Evolutionary conservation across 805 yeast species (phyloP).

Genomic region (Yamadazyma insecticola): DNA sequence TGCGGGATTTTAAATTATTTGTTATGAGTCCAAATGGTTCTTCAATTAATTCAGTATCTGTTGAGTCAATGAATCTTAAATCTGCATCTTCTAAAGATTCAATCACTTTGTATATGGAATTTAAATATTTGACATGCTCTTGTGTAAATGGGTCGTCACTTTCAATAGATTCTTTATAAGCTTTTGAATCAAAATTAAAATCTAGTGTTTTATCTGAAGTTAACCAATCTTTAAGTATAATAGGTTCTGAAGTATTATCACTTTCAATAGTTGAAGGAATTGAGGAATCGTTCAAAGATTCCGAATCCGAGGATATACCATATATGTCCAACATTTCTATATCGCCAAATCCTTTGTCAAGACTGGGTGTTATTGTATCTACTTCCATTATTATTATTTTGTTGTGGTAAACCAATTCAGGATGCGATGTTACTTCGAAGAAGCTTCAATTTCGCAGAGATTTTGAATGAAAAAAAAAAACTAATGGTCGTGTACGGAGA

Average conservation of each 20-base stretch:
- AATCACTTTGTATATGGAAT: constrained; percentile 47
- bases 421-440: no score
- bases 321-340: constrained; percentile 44
- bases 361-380: constrained; percentile 1
- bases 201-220: constrained; percentile 27
- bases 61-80: constrained; percentile 12
- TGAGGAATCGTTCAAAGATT: constrained; percentile 18
- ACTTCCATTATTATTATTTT: no score
- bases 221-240: constrained; percentile 47
- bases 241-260: constrained; percentile 14
- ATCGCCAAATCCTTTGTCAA: constrained; percentile 24
- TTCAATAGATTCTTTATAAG: constrained; percentile 30
- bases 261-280: constrained; percentile 8
- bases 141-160: constrained; percentile 34
- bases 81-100: constrained; percentile 26
- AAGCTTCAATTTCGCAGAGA: no score
- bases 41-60: constrained; percentile 10
- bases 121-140: constrained; percentile 44
- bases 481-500: no score
- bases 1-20: constrained; percentile 1
- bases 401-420: no score
- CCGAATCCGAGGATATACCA: constrained; percentile 27
- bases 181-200: constrained; percentile 39
- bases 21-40: constrained; percentile 31
- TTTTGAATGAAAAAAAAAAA: no score